phyloP scores from a whole-genome alignment of 139 green algal species.

The Asterochloris sp. region DNA sequence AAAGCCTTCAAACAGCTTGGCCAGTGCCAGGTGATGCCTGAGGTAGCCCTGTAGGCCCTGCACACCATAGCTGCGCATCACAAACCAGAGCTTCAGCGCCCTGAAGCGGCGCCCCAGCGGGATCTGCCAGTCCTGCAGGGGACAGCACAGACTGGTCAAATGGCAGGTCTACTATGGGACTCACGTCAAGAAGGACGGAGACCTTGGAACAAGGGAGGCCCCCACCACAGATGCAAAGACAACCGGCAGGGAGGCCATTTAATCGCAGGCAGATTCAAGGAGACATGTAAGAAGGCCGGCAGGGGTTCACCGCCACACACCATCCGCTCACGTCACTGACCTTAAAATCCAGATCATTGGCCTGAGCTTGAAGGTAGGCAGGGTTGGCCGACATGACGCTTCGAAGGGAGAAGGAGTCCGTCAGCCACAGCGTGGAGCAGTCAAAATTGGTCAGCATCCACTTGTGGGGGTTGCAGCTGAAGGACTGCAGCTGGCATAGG shows the following conservation, averaged over 20 bases:
- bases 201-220: too few species aligned
- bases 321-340: conserved; percentile 11
- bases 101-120: conserved; percentile 66
- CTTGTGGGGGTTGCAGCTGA: conserved; percentile 75
- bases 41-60: conserved; percentile 57
- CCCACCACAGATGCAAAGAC: too few species aligned
- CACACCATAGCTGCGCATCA: conserved; percentile 78
- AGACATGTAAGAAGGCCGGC: neutral
- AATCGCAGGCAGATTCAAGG: too few species aligned
- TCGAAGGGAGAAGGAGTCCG: conserved; percentile 45
- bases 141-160: neutral
- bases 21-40: conserved; percentile 51
- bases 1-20: conserved; percentile 39
- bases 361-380: conserved; percentile 55
- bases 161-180: neutral
- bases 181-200: too few species aligned
- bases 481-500: conserved; percentile 25
- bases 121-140: conserved; percentile 64
- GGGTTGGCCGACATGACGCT: conserved; percentile 73
- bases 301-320: neutral
- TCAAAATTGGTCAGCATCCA: conserved; percentile 84
- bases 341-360: conserved; percentile 67
- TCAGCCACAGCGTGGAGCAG: conserved; percentile 72
- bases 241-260: too few species aligned
- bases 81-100: conserved; percentile 84